A percentile compares a stretch with the other conserved stretches of the same genome.
Conservation (phyloP, 495 filamentous ascomycete genomes). For the Daldinia childiae region DNA sequence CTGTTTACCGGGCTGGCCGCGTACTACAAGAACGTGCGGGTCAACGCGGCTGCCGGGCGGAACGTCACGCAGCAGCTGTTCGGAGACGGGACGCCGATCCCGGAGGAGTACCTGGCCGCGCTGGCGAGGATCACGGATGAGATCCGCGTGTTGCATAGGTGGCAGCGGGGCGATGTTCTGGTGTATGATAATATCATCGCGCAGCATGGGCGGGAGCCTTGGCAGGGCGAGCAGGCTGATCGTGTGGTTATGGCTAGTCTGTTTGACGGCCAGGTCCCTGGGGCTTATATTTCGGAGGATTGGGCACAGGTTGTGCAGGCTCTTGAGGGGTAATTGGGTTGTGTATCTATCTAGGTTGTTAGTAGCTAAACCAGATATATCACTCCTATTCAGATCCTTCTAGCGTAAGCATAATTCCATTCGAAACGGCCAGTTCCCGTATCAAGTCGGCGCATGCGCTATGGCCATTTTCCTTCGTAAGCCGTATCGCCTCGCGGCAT, state of each 20-base stretch:
- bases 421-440: slow-evolving; percentile 14
- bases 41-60: slow-evolving; percentile 37
- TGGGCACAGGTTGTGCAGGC: slow-evolving; percentile 60
- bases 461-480: slow-evolving; percentile 11
- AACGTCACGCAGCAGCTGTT: slow-evolving; percentile 49
- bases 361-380: background rate
- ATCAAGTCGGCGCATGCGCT: slow-evolving; percentile 30
- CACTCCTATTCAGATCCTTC: background rate
- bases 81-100: slow-evolving; percentile 63
- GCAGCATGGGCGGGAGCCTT: slow-evolving; percentile 60
- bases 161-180: slow-evolving; percentile 54
- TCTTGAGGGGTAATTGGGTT: slow-evolving; percentile 23
- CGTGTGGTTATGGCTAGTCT: slow-evolving; percentile 58
- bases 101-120: slow-evolving; percentile 57
- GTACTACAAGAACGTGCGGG: slow-evolving; percentile 53
- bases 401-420: background rate
- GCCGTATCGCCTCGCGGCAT: slow-evolving; percentile 28
- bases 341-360: background rate
- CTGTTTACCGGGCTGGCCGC: slow-evolving; percentile 63
- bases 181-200: slow-evolving; percentile 60
- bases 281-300: slow-evolving; percentile 53
- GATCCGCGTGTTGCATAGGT: slow-evolving; percentile 56
- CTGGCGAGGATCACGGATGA: slow-evolving; percentile 61
- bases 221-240: slow-evolving; percentile 57
- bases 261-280: slow-evolving; percentile 55